Evolutionary conservation across 2,329 filamentous ascomycete species (phyloP), one percentile per base, ranked within the genome.

Genomic region (Fusarium tjaetaba): DNA sequence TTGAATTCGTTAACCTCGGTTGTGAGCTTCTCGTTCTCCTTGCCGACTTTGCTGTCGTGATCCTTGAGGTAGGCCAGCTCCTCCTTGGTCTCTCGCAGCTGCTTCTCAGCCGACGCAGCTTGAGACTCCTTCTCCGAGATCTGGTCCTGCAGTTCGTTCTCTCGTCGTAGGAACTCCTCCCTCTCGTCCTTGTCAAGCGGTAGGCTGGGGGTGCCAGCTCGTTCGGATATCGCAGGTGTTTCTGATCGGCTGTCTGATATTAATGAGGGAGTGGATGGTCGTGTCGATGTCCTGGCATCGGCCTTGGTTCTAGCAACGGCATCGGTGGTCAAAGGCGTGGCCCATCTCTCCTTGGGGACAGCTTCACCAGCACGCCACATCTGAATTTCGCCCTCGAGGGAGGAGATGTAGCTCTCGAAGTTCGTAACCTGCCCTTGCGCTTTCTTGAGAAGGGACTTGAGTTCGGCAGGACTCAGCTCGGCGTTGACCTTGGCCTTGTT

Each of bases 401-500:
- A 93, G 26, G 91, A 88, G 69, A 98, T 93, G 80, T 98, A 98
- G 66, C 86, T 90, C 81, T 97, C 94, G 82, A 97, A 98, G 22
- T 91, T 95, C 28, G 93, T 94, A 75, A 96, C 92, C 81, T 98
- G 95, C 59, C 89, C 91, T 83, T 97, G 95, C 20, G 95, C 94
- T 84, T 97, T 97, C 85, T 94, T 95, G 81, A 99, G 91, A 79
- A 98, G 88, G 56, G 91, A 88, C 85, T 98, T 99, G 86, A 99
- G 91, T 84, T 99, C 96, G 18, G 95, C 91, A 51, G 96, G 96
- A 79, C 96, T 98, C 78, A 99, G 90, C 83, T 99, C 96, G 51
- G 96, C 95, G 81, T 99, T 99, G 89, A 99, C 93, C 92, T 98
- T 99, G 84, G 96, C 96, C 88, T 98, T 98, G 87, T 98, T 98